These are phyloP conservation scores for Nicotiana undulata DNA, from an alignment of 257 asterid species.

Conservation along the genomic window DNA sequence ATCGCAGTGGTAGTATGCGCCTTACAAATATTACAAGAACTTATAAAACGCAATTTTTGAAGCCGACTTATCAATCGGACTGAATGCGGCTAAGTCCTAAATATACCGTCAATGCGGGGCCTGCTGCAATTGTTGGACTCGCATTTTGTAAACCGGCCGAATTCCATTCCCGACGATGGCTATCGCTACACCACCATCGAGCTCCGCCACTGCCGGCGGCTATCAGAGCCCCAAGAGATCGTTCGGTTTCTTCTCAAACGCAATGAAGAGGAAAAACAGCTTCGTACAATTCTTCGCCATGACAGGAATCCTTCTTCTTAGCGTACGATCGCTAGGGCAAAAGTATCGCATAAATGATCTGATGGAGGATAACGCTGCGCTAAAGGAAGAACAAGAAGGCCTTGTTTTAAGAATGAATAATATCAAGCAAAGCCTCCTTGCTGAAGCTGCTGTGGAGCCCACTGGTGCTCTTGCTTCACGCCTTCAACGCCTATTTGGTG, in stretches of 20 bases:
- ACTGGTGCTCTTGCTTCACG: slow-evolving; percentile 70
- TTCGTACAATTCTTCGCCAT: slow-evolving; percentile 59
- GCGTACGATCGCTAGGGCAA: slow-evolving; percentile 65
- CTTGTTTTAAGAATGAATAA: slow-evolving; percentile 45
- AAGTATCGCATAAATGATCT: slow-evolving; percentile 69
- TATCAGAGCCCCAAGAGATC: slow-evolving; percentile 25
- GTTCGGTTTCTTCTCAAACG: slow-evolving; percentile 43
- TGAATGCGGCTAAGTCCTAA: too few species aligned
- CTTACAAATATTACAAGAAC: too few species aligned
- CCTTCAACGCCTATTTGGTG: slow-evolving; percentile 65
- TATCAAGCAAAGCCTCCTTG: slow-evolving; percentile 60
- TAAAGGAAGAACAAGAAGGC: slow-evolving; percentile 48
- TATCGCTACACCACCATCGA: slow-evolving; percentile 31
- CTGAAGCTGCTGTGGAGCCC: slow-evolving; percentile 66
- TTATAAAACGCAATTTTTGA: too few species aligned
- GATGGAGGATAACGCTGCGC: slow-evolving; percentile 39
- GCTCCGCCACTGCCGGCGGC: slow-evolving; percentile 19
- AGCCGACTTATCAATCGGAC: too few species aligned
- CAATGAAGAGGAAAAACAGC: slow-evolving; percentile 42
- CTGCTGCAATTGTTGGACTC: background rate
- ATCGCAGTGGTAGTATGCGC: too few species aligned
- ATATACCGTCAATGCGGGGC: background rate
- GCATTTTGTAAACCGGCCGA: background rate
- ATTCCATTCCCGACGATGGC: slow-evolving; percentile 16
- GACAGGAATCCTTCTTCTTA: slow-evolving; percentile 64